Conservation (phyloP, 208 protist species). For the Crithidia expoeki region DNA sequence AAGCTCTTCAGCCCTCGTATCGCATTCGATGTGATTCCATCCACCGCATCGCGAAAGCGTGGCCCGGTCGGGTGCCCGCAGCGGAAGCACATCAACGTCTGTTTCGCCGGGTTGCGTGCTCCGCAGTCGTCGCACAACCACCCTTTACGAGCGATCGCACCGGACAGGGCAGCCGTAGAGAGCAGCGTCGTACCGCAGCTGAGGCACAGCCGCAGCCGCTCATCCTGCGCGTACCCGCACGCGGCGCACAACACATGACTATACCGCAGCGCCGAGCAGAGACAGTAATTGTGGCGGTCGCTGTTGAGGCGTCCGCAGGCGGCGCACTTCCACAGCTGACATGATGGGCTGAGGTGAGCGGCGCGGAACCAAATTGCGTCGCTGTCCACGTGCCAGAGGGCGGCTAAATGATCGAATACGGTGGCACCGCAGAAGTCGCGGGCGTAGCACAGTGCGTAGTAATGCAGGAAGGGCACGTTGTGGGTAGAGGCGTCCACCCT, state of each 20-base stretch:
- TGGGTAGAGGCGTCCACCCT: constrained; percentile 63
- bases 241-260: constrained; percentile 64
- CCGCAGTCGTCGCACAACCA: constrained; percentile 70
- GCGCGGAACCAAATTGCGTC: constrained; percentile 49
- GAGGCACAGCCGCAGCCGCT: constrained; percentile 65
- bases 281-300: constrained; percentile 90
- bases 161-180: constrained; percentile 6
- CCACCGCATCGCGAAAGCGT: constrained; percentile 8
- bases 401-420: constrained; percentile 68
- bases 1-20: constrained; percentile 7
- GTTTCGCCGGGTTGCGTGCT: constrained; percentile 71
- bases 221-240: constrained; percentile 82
- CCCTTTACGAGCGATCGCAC: constrained; percentile 57
- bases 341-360: constrained; percentile 46
- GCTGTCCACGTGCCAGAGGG: constrained; percentile 67
- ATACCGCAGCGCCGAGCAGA: constrained; percentile 83
- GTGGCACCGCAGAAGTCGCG: constrained; percentile 48
- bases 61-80: constrained; percentile 63
- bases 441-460: constrained; percentile 79
- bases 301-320: constrained; percentile 83
- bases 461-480: constrained; percentile 69
- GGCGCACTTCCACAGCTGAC: constrained; percentile 81
- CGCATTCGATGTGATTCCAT: background rate
- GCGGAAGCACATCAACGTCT: constrained; percentile 68
- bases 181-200: constrained; percentile 57